Evolutionary conservation across 257 asterid species (phyloP).

Genomic region (Plantago major): DNA sequence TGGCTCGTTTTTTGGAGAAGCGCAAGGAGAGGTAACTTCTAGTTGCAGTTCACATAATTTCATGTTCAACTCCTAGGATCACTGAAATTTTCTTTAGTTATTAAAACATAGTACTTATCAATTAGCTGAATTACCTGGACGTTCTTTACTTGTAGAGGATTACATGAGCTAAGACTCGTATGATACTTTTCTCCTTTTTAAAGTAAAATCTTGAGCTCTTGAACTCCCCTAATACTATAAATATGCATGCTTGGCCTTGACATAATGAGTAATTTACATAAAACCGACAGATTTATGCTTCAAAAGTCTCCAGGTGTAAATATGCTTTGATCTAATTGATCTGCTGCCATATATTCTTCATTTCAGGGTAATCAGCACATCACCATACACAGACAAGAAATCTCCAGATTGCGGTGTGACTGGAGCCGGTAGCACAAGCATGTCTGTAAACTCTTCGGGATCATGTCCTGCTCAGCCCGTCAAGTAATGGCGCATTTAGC

Average conservation of each 20-base stretch:
- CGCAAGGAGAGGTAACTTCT: slow-evolving; percentile 81
- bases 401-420: slow-evolving; percentile 39
- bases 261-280: no score
- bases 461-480: slow-evolving; percentile 39
- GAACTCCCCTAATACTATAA: no score
- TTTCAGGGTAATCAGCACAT: slow-evolving; percentile 41
- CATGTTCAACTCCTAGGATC: not conserved
- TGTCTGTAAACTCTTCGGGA: slow-evolving; percentile 42
- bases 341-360: not conserved
- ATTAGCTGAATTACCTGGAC: not conserved
- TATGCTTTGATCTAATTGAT: not conserved
- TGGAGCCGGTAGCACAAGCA: slow-evolving; percentile 35
- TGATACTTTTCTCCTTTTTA: no score
- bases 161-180: not conserved
- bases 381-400: slow-evolving; percentile 45
- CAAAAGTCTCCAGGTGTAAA: no score
- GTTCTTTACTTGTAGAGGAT: not conserved
- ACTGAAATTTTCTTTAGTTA: no score
- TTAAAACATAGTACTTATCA: no score
- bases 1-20: slow-evolving; percentile 90
- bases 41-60: not conserved
- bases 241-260: no score
- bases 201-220: no score
- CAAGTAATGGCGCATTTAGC: slow-evolving; percentile 22
- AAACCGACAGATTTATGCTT: no score